These are phyloP conservation scores for Camelina sativa DNA, from an alignment of 345 rosid genomes.

Conservation along the genomic window DNA sequence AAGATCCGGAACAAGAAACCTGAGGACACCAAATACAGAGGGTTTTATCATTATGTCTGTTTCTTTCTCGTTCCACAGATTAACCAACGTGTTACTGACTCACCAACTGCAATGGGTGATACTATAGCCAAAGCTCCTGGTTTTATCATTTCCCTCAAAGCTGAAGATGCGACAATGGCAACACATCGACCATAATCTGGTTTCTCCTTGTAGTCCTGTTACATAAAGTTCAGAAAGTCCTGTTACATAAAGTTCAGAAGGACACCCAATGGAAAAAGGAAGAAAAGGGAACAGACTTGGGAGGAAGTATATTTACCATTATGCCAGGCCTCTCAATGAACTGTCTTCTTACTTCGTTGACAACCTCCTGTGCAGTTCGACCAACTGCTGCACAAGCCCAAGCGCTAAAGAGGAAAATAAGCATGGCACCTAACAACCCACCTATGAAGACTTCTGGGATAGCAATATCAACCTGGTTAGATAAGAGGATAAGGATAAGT, in stretches of 20 bases:
- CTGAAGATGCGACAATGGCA: conserved; percentile 91
- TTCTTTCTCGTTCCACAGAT: neutral
- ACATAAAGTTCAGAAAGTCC: conserved; percentile 50
- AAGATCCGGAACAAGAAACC: conserved; percentile 80
- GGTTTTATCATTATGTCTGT: neutral
- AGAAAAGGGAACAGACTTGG: neutral
- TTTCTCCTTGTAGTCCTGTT: conserved; percentile 91
- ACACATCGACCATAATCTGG: conserved; percentile 98
- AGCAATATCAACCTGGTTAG: conserved; percentile 88
- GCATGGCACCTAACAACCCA: conserved; percentile 95
- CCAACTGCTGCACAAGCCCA: conserved; percentile 98
- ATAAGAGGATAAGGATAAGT: conserved; percentile 9
- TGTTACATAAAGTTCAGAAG: conserved; percentile 33
- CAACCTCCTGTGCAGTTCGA: conserved; percentile 97
- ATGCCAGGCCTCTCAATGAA: conserved; percentile 98
- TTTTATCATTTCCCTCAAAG: conserved; percentile 94
- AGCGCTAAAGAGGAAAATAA: conserved; percentile 86
- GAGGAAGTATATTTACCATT: conserved; percentile 59
- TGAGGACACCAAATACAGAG: conserved; percentile 42
- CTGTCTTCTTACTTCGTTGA: conserved; percentile 95
- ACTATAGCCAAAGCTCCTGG: conserved; percentile 93
- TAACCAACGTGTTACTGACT: conserved; percentile 25
- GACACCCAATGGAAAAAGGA: neutral
- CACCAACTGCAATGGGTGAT: conserved; percentile 86
- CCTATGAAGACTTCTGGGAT: conserved; percentile 92